Evolutionary conservation across 345 rosid species (phyloP), one percentile per base, ranked within the genome.

Genomic region (Murraya koenigii): DNA sequence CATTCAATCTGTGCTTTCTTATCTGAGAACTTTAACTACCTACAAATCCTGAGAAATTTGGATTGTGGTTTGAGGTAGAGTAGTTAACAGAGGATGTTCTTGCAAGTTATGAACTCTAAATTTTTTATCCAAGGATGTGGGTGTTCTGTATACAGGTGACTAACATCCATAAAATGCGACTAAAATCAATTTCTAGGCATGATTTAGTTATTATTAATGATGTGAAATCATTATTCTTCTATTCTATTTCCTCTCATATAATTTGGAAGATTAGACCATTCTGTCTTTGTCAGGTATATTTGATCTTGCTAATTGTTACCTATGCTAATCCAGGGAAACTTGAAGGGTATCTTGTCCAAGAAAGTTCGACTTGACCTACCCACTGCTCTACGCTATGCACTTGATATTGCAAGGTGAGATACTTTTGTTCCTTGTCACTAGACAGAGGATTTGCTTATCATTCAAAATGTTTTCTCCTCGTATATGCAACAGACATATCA

Each of bases 341-440:
- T 88, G 71, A 80, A 83, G 6, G 80, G 76, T 38, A 83, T 88
- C 14, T 52, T 90, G 75, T 38, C 58, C 5, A 72, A 52, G 63
- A 87, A 83, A 77, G 64, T 47, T 73, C 80, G 81, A 56, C 87
- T 90, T 49, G 90, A 88, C 65, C 82, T 85, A 22, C 77, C 81
- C 66, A 87, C 81, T 47, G 90, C 86, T 33, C 32, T 90, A 25
- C 90, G 89, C 62, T 85, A 82, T 71, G 93, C 90, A 28, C 87
- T 90, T 28, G 90, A 90, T 70, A 87, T 90, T 71, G 88, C 94
- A 11, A 82, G 87, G 93, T 88, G 59, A 64, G 36, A 1, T 49
- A 7, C 19, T 38, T 41, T 28, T 66, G 5, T 25, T 62, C 60
- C 68, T 74, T 55, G 71, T 4, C 26, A 9, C 49, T 39, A 19